Conservation (phyloP, 2,329 filamentous ascomycete genomes). For the Ophiognomonia clavigignenti-juglandacearum region DNA sequence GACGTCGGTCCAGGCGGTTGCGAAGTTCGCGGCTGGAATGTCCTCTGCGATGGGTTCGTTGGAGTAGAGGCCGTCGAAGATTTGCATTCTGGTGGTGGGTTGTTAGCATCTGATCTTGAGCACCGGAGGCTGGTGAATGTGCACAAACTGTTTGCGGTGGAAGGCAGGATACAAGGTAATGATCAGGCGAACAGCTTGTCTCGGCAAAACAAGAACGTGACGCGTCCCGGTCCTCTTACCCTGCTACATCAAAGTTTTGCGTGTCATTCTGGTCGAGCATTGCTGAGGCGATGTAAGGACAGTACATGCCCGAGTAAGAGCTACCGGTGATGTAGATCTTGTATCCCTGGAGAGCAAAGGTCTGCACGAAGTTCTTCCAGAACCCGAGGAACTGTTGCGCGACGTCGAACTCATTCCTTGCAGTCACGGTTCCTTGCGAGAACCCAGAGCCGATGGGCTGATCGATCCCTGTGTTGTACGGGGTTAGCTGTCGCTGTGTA, state of each 20-base stretch:
- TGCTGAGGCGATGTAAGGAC: constrained; percentile 64
- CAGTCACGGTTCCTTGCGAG: constrained; percentile 56
- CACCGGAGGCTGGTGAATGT: background rate
- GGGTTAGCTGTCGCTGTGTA: too few relatives aligned
- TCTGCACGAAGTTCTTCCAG: constrained; percentile 68
- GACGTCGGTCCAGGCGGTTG: constrained; percentile 52
- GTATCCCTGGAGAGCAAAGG: constrained; percentile 56
- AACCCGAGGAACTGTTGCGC: constrained; percentile 67
- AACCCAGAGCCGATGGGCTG: constrained; percentile 63
- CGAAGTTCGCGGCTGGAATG: constrained; percentile 48
- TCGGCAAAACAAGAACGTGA: background rate
- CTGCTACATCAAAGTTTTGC: constrained; percentile 55
- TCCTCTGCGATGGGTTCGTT: constrained; percentile 36
- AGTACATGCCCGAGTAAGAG: constrained; percentile 55
- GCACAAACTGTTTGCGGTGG: background rate
- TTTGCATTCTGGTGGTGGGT: constrained; percentile 32
- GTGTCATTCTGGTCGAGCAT: constrained; percentile 60
- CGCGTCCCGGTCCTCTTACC: background rate
- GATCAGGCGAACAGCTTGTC: background rate
- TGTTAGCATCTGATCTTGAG: background rate
- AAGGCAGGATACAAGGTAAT: background rate
- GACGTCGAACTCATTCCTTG: constrained; percentile 59
- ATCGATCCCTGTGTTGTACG: too few relatives aligned
- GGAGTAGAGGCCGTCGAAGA: constrained; percentile 63
- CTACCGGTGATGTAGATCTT: constrained; percentile 57